Percentiles rank a stretch among this genome's conserved stretches.
Conservation (phyloP, 2,329 filamentous ascomycete genomes). For the Beauveria brongniartii region DNA sequence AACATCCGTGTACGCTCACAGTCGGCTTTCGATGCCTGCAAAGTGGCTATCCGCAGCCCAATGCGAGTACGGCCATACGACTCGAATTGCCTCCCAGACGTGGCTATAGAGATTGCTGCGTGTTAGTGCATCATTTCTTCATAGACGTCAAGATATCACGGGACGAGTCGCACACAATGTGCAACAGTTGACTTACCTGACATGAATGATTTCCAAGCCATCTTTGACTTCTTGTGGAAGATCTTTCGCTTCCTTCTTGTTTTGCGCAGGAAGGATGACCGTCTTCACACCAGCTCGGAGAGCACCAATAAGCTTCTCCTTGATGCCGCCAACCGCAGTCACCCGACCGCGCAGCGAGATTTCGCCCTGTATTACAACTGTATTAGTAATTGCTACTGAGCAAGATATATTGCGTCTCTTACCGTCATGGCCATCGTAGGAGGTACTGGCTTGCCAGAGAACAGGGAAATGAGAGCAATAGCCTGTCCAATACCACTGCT, state of each 20-base stretch:
- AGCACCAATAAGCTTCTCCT: conserved; percentile 96
- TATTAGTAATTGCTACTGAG: conserved; percentile 17
- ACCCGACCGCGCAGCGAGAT: conserved; percentile 80
- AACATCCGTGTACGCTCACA: conserved; percentile 41
- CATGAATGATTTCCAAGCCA: conserved; percentile 80
- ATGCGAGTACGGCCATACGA: conserved; percentile 83
- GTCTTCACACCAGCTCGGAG: conserved; percentile 90
- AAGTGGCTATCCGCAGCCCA: conserved; percentile 69
- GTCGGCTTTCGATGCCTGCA: conserved; percentile 66
- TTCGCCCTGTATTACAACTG: conserved; percentile 42
- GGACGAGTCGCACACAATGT: neutral
- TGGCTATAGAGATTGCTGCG: conserved; percentile 45
- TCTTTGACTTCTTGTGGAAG: conserved; percentile 82
- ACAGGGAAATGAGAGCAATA: conserved; percentile 83
- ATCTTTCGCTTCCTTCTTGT: conserved; percentile 87
- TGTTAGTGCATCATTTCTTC: conserved; percentile 21
- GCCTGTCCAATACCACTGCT: conserved; percentile 90
- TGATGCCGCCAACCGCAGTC: conserved; percentile 92
- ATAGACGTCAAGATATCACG: neutral
- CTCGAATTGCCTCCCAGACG: conserved; percentile 87
- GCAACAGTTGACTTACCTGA: conserved; percentile 53
- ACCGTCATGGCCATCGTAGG: conserved; percentile 93
- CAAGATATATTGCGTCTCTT: conserved; percentile 24
- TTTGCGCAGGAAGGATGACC: conserved; percentile 78
- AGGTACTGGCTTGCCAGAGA: conserved; percentile 76